These are phyloP conservation scores for Rutstroemia sp. DNA, from an alignment of 2,329 filamentous ascomycete genomes.

Conservation along the genomic window DNA sequence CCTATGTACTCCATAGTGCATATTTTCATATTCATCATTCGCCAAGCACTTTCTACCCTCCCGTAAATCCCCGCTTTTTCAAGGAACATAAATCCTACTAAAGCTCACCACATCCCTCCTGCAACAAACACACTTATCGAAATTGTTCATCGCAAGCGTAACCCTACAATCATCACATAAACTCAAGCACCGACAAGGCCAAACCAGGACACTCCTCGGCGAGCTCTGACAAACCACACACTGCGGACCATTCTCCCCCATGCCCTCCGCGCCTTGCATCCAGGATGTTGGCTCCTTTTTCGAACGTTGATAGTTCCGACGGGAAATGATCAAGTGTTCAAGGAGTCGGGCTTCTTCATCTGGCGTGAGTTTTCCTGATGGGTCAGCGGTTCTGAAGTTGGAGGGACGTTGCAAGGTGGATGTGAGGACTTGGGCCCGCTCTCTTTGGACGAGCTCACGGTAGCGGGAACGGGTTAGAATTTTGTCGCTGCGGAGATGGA, in stretches of 20 bases:
- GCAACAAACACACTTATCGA: constrained; percentile 93
- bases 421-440: constrained; percentile 62
- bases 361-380: constrained; percentile 38
- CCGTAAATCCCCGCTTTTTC: background rate
- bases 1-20: background rate
- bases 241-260: constrained; percentile 68
- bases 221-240: constrained; percentile 89
- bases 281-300: constrained; percentile 39
- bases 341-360: constrained; percentile 55
- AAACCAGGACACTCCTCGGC: constrained; percentile 84
- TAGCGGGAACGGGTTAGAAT: constrained; percentile 81
- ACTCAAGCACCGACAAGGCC: constrained; percentile 92
- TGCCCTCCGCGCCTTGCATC: constrained; percentile 64
- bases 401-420: constrained; percentile 35
- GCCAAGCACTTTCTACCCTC: background rate
- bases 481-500: constrained; percentile 63
- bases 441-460: constrained; percentile 56
- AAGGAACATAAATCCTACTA: constrained; percentile 81
- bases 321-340: constrained; percentile 49
- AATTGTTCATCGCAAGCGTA: constrained; percentile 93
- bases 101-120: constrained; percentile 83
- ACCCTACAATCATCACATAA: constrained; percentile 94
- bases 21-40: background rate
- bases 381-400: constrained; percentile 23
- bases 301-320: constrained; percentile 18